These are phyloP conservation scores for Thermochaetoides thermophila DNA, from an alignment of 495 filamentous ascomycete species.

Conservation along the genomic window DNA sequence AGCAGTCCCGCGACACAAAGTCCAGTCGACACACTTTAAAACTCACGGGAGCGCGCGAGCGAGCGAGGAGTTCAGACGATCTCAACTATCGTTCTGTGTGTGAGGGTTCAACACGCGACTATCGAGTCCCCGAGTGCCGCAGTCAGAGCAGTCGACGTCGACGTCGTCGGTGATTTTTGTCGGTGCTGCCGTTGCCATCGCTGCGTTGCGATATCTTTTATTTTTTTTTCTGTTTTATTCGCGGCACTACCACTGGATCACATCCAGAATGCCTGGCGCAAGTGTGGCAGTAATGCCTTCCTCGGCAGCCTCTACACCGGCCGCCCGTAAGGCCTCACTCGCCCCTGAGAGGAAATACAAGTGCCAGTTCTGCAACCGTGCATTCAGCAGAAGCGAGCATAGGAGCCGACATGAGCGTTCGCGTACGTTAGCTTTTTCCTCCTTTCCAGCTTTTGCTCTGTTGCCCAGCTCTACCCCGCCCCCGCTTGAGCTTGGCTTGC, in stretches of 20 bases:
- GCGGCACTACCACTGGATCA: too few relatives aligned
- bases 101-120: constrained; percentile 21
- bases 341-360: constrained; percentile 93
- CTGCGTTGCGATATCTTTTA: too few relatives aligned
- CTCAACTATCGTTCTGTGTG: constrained; percentile 35
- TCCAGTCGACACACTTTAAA: constrained; percentile 47
- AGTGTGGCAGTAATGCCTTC: constrained; percentile 45
- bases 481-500: too few relatives aligned
- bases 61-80: constrained; percentile 36
- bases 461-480: background rate
- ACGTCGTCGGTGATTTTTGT: background rate
- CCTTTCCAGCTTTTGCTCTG: too few relatives aligned
- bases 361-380: constrained; percentile 95
- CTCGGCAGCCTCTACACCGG: constrained; percentile 43
- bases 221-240: too few relatives aligned
- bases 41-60: constrained; percentile 38
- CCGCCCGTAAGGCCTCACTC: constrained; percentile 42
- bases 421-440: constrained; percentile 52
- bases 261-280: constrained; percentile 46
- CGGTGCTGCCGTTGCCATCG: background rate
- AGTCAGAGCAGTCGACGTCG: constrained; percentile 22
- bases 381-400: constrained; percentile 95
- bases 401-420: constrained; percentile 93
- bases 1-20: constrained; percentile 33
- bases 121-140: constrained; percentile 17